These are phyloP conservation scores for Clavariopsis aquatica DNA, from an alignment of 495 filamentous ascomycete genomes.

Conservation along the genomic window DNA sequence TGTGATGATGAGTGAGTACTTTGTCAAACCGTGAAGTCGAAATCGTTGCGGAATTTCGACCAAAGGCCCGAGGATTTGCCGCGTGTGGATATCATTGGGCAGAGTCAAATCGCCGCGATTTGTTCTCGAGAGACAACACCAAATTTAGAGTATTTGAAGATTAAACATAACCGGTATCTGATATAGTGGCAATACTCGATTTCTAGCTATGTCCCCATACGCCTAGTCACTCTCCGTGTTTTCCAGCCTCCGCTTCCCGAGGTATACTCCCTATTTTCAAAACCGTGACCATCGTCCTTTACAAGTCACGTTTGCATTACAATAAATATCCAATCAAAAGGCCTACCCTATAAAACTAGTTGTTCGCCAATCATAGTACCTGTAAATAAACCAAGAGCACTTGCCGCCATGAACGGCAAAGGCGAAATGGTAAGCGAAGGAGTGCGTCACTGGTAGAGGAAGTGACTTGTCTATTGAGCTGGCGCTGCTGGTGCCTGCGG, in stretches of 20 bases:
- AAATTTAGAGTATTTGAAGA: neutral
- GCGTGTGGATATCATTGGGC: neutral
- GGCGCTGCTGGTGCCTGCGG: neutral
- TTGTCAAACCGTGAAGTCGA: neutral
- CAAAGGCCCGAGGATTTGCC: neutral
- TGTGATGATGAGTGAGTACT: neutral
- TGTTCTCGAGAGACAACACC: neutral
- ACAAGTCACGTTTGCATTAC: neutral
- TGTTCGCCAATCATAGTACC: conserved; percentile 3
- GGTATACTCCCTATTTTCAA: neutral
- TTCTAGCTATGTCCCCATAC: neutral
- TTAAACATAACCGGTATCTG: neutral
- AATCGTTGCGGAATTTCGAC: conserved; percentile 30
- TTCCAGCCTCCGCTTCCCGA: neutral
- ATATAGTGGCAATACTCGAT: neutral
- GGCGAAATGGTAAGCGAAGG: neutral
- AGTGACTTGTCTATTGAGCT: conserved; percentile 8
- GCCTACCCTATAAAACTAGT: neutral
- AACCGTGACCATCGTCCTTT: neutral
- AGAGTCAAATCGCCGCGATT: neutral
- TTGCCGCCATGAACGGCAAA: neutral
- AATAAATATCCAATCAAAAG: conserved; percentile 4
- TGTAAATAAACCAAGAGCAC: neutral
- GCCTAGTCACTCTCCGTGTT: neutral
- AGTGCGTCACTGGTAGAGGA: neutral